Evolutionary conservation across 495 filamentous ascomycete species (phyloP).

Genomic region (Penicillium turbatum): DNA sequence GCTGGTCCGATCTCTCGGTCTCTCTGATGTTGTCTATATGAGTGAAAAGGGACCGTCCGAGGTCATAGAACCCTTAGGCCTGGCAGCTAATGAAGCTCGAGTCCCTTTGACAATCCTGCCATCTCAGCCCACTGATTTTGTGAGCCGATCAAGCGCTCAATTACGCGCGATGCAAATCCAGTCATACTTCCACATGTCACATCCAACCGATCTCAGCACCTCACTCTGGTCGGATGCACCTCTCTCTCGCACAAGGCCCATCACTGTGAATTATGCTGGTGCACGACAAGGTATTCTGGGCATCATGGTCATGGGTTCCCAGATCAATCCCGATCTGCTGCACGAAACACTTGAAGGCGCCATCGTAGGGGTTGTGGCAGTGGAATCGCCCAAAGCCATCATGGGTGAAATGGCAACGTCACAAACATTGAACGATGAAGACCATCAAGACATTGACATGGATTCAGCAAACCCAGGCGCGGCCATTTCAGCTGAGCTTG

Average conservation of each 20-base stretch:
- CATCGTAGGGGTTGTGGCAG: constrained; percentile 52
- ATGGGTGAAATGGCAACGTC: constrained; percentile 11
- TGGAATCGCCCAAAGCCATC: constrained; percentile 44
- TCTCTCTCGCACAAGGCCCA: constrained; percentile 45
- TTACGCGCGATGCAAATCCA: constrained; percentile 74
- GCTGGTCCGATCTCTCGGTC: constrained; percentile 48
- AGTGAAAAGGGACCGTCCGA: constrained; percentile 65
- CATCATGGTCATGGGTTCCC: constrained; percentile 50
- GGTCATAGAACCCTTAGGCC: constrained; percentile 52
- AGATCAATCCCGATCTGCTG: constrained; percentile 43
- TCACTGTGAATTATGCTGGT: constrained; percentile 55
- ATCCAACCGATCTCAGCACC: constrained; percentile 28
- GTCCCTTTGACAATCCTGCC: constrained; percentile 40
- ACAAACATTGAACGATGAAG: constrained; percentile 4
- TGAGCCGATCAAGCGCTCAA: constrained; percentile 62
- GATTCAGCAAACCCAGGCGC: constrained; percentile 8
- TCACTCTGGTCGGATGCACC: constrained; percentile 48
- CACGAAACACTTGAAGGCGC: constrained; percentile 52
- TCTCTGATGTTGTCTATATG: constrained; percentile 69
- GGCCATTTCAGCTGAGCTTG: not conserved
- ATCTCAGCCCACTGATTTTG: constrained; percentile 58
- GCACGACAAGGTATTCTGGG: constrained; percentile 46
- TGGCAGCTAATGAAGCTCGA: constrained; percentile 31
- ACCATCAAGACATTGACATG: constrained; percentile 26
- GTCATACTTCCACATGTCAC: constrained; percentile 67